Evolutionary conservation across 2,329 filamentous ascomycete genomes (phyloP).

Genomic region (Xylaria sp.): DNA sequence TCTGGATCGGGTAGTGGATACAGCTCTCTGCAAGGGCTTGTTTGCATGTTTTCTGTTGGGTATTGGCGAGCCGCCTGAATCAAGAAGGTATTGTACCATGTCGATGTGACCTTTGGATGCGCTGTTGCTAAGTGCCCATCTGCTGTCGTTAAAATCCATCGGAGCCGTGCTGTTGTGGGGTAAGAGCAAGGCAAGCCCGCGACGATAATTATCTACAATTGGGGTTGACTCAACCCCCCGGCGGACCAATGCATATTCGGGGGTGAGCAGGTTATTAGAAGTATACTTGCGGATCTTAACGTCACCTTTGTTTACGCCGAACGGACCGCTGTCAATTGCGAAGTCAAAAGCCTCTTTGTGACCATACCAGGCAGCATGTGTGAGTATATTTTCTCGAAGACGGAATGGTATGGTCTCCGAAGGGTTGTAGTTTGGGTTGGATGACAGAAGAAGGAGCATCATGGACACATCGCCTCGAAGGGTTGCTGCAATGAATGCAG

Average conservation of each 20-base stretch:
- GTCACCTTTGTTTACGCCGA: neutral
- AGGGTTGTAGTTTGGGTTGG: constrained; percentile 5
- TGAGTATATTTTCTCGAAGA: neutral
- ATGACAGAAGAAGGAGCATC: constrained; percentile 8
- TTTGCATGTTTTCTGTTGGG: neutral
- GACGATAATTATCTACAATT: no score
- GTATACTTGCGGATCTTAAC: neutral
- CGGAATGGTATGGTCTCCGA: constrained; percentile 1
- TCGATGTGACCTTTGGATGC: no score
- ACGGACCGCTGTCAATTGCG: constrained; percentile 9
- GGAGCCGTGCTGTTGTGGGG: no score
- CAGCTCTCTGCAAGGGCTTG: neutral
- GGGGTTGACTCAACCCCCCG: no score
- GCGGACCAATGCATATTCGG: no score
- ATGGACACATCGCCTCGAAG: neutral
- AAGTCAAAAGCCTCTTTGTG: constrained; percentile 12
- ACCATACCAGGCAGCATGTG: neutral
- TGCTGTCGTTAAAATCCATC: no score
- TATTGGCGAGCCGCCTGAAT: neutral
- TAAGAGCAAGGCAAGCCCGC: no score
- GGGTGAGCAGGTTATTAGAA: no score
- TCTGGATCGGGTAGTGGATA: no score
- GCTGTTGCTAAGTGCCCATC: no score
- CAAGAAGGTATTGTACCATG: neutral
- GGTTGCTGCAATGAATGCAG: constrained; percentile 1